phyloP scores from a whole-genome alignment of 257 asterid genomes.

The Ajuga chamaepitys region DNA sequence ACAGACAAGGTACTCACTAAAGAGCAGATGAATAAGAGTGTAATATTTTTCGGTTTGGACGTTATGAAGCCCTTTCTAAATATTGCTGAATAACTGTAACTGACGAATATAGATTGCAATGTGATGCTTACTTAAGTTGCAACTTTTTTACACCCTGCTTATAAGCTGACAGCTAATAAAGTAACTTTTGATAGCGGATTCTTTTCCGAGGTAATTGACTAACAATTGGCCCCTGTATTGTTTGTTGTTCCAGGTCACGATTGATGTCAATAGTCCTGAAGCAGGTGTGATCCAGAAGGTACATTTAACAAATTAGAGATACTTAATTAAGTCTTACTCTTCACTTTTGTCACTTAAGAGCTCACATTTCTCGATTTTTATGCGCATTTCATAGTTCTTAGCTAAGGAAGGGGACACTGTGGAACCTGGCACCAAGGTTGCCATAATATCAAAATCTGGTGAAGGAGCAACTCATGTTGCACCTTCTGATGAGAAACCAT shows the following conservation, averaged over 20 bases:
- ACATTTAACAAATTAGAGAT: conserved; percentile 1
- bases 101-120: conserved; percentile 4
- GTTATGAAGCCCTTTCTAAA: not conserved
- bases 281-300: conserved; percentile 97
- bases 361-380: not conserved
- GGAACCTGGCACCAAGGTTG: conserved; percentile 88
- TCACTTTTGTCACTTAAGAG: conserved; percentile 2
- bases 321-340: not conserved
- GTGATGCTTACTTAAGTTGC: not conserved
- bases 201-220: conserved; percentile 8
- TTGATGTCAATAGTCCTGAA: conserved; percentile 97
- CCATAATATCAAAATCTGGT: conserved; percentile 81
- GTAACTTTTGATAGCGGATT: not conserved
- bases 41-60: not conserved
- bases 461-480: conserved; percentile 82
- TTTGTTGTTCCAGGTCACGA: conserved; percentile 63
- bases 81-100: not conserved
- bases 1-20: conserved; percentile 73
- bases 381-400: conserved; percentile 38
- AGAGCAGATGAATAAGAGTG: not conserved
- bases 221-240: conserved; percentile 9
- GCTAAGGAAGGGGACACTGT: conserved; percentile 97
- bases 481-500: conserved; percentile 72
- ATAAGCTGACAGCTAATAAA: not conserved
- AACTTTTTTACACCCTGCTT: not conserved